Conservation (phyloP, 139 green algal genomes). For the Monoraphidium neglectum region DNA sequence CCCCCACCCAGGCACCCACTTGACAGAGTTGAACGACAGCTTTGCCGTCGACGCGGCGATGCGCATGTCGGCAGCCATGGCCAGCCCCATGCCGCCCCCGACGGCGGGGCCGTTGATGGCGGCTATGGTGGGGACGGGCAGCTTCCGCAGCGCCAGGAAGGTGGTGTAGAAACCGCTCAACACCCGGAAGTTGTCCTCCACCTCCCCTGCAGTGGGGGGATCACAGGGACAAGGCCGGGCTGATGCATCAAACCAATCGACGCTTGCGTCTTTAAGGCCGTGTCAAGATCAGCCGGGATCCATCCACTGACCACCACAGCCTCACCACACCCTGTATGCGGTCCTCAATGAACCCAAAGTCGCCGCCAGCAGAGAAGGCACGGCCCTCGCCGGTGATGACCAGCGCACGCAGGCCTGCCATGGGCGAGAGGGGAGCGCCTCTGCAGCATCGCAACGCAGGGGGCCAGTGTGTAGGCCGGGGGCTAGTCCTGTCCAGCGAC, state of each 20-base stretch:
- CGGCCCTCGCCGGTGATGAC: conserved; percentile 26
- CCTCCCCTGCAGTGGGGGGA: too few relatives aligned
- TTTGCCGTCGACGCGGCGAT: conserved; percentile 1
- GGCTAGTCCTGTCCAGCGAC: too few relatives aligned
- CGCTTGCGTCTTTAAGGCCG: too few relatives aligned
- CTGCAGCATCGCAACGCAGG: too few relatives aligned
- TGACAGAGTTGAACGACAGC: conserved; percentile 25
- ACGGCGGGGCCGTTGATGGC: conserved; percentile 34
- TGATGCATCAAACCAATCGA: too few relatives aligned
- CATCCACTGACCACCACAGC: background rate
- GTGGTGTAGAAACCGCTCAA: conserved; percentile 24
- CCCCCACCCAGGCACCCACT: too few relatives aligned
- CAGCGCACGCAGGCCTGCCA: background rate
- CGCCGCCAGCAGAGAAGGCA: conserved; percentile 24
- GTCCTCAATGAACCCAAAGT: conserved; percentile 29
- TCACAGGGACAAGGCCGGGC: too few relatives aligned
- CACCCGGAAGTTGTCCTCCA: background rate
- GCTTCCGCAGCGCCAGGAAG: conserved; percentile 24
- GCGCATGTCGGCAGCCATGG: conserved; percentile 19
- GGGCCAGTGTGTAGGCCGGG: too few relatives aligned
- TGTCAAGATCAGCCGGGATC: background rate
- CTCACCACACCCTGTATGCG: conserved; percentile 1
- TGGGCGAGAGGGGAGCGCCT: too few relatives aligned
- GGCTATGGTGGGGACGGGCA: conserved; percentile 19
- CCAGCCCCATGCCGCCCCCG: conserved; percentile 27